Conservation (phyloP, 345 rosid genomes). For the Salix arbutifolia region DNA sequence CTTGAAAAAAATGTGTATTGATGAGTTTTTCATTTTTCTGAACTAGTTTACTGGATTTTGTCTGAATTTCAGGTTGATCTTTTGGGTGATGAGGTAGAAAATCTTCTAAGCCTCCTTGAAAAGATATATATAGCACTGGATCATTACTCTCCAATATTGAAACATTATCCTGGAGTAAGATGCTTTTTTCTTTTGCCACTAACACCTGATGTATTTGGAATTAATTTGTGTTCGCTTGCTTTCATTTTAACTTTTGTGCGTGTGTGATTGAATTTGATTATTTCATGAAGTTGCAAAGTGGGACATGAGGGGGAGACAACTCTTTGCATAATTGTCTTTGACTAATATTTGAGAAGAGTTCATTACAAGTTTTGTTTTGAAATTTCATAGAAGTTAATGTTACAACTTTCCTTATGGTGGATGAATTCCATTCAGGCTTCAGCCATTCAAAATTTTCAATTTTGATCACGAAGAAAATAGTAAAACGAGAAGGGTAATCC, state of each 20-base stretch:
- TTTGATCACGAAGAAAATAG: not conserved
- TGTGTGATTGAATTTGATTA: not conserved
- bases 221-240: not conserved
- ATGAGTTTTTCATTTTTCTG: not conserved
- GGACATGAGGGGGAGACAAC: not conserved
- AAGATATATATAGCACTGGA: constrained; percentile 90
- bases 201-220: not conserved
- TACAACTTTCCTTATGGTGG: not conserved
- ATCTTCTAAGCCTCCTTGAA: constrained; percentile 67
- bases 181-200: constrained; percentile 6
- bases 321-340: not conserved
- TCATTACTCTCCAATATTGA: constrained; percentile 83
- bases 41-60: constrained; percentile 1
- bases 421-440: not conserved
- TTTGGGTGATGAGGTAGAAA: constrained; percentile 85
- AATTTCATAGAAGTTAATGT: not conserved
- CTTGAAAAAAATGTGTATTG: not conserved
- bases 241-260: not conserved
- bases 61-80: constrained; percentile 76
- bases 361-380: not conserved
- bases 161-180: constrained; percentile 90
- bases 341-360: not conserved
- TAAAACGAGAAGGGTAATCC: not conserved
- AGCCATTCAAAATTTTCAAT: not conserved
- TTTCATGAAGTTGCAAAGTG: not conserved